These are phyloP conservation scores for Solanum habrochaites DNA, from an alignment of 257 asterid genomes.

Conservation along the genomic window DNA sequence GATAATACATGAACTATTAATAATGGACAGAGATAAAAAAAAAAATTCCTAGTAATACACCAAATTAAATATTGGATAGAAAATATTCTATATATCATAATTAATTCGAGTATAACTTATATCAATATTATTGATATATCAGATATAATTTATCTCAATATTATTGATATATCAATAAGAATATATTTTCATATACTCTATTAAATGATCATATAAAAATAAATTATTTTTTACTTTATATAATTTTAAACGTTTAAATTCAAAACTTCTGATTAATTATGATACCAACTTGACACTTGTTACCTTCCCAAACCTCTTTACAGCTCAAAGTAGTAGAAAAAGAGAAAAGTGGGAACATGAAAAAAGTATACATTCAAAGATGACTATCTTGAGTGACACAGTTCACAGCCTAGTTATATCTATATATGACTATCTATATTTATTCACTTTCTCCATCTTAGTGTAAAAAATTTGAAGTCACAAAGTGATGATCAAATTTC, in stretches of 20 bases:
- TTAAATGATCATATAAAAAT: neutral
- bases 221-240: neutral
- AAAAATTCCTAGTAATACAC: no score
- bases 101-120: no score
- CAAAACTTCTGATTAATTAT: neutral
- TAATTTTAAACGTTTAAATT: neutral
- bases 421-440: neutral
- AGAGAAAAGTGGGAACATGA: neutral
- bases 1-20: no score
- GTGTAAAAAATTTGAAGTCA: neutral
- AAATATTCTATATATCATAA: no score
- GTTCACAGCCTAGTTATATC: neutral
- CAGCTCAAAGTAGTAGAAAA: neutral
- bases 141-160: no score
- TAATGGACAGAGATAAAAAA: no score
- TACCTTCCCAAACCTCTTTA: neutral
- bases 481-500: neutral
- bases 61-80: no score
- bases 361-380: neutral
- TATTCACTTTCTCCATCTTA: neutral
- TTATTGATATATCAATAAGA: no score
- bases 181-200: no score
- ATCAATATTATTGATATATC: no score
- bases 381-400: neutral
- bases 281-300: neutral